Evolutionary conservation across 768 basidiomycete genomes (phyloP), one percentile per base, ranked within the genome.

Genomic region (Hortiboletus flavorubellus): DNA sequence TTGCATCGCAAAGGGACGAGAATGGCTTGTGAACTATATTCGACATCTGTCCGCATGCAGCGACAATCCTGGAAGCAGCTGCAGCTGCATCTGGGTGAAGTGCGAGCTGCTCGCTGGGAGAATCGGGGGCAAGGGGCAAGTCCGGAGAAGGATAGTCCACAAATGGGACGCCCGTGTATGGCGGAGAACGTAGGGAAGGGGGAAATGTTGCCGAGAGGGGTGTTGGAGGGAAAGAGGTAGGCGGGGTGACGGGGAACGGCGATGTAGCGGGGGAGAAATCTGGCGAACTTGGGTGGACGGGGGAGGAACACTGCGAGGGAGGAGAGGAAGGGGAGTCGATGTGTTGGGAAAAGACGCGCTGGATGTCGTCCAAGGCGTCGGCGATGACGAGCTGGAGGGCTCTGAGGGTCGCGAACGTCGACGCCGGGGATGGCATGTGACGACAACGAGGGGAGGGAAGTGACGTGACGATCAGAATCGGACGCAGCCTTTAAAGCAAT

Each of bases 1-100:
- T 70, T 3, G 86, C 86, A 66, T 90, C 89, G 62, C 86, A 88
- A 8, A 91, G 72, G n/a, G 81, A 80, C 31, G 87, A 71, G 67
- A 89, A 88, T 30, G 88, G 87, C 5, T 73, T 72, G 62, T 89
- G 86, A 18, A 88, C 83, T 21, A 80, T 83, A 6, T 77, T 80
- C 10, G 80, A 73, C 54, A 91, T 71, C 64, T 90, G 89, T 4
- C 83, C 85, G 26, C 84, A 81, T 1, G 88, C 87, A 33, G 87
- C 82, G 34, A 89, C 78, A 43, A 89, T 85, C 56, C 76, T 78
- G 53, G 80, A 80, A 37, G 84, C 81, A 8, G 88, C 86, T 33
- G 76, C 74, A 8, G 78, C 74, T 5, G 85, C 85, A 12, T 71
- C 74, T 7, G 87, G 86, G 59, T 87, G 80, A 30, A 82, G 69